phyloP scores from a whole-genome alignment of 1,284 basidiomycete species.

The Thelephora terrestris region DNA sequence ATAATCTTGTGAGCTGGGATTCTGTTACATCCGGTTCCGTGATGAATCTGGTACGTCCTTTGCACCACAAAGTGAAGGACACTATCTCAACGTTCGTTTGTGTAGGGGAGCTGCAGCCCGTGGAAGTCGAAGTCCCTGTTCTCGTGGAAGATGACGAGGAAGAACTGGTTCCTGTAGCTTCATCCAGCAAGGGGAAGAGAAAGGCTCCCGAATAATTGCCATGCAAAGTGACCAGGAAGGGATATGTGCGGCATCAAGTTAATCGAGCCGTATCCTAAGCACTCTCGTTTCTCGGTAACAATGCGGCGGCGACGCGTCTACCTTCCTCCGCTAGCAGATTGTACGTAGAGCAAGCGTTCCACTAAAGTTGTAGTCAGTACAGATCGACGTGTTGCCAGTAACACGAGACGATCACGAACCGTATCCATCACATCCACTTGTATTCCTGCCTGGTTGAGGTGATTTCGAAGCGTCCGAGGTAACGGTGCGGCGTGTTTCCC shows the following conservation, averaged over 20 bases:
- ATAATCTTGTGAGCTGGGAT: conserved; percentile 52
- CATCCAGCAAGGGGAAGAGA: conserved; percentile 35
- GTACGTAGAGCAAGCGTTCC: conserved; percentile 91
- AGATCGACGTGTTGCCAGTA: not conserved
- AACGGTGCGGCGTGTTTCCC: conserved; percentile 65
- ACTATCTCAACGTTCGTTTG: not conserved
- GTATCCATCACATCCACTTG: conserved; percentile 94
- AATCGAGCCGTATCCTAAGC: too few relatives aligned
- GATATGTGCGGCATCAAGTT: too few relatives aligned
- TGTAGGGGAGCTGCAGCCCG: conserved; percentile 25
- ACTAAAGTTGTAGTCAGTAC: conserved; percentile 31
- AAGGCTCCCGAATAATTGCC: conserved; percentile 28
- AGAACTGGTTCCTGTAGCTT: conserved; percentile 17
- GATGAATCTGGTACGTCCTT: conserved; percentile 38
- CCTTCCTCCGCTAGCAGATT: conserved; percentile 92
- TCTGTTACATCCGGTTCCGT: conserved; percentile 54
- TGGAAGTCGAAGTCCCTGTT: conserved; percentile 27
- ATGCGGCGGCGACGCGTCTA: conserved; percentile 79
- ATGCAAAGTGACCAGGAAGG: too few relatives aligned
- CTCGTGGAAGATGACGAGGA: conserved; percentile 37
- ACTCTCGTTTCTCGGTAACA: conserved; percentile 55
- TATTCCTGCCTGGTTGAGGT: conserved; percentile 74
- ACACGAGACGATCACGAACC: conserved; percentile 36
- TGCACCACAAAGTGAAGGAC: not conserved
- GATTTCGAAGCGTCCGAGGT: conserved; percentile 57